phyloP scores from a whole-genome alignment of 768 basidiomycete genomes.

The Kwoniella mangroviensis region DNA sequence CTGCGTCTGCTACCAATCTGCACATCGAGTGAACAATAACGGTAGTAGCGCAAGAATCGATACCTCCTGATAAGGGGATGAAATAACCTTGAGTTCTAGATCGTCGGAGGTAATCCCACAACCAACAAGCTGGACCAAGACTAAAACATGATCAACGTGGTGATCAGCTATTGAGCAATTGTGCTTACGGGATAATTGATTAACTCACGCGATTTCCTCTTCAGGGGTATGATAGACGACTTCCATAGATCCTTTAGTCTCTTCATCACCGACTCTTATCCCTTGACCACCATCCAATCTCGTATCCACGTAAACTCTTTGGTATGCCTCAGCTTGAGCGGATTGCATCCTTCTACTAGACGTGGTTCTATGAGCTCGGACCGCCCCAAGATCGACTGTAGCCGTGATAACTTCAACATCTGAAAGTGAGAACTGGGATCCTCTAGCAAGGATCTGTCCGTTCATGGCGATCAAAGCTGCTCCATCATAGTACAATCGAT shows the following conservation, averaged over 20 bases:
- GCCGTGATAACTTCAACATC: conserved; percentile 97
- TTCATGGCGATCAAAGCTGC: conserved; percentile 96
- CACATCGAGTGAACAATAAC: conserved; percentile 98
- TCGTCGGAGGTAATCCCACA: conserved; percentile 98
- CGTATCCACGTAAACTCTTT: conserved; percentile 80
- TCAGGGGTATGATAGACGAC: conserved; percentile 83
- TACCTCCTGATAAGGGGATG: conserved; percentile 90
- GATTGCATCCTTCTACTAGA: conserved; percentile 91
- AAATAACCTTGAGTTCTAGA: conserved; percentile 95
- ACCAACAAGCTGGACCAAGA: conserved; percentile 96
- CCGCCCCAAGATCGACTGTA: conserved; percentile 95
- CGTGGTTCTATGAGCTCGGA: conserved; percentile 79
- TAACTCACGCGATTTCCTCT: conserved; percentile 93
- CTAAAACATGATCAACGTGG: conserved; percentile 60
- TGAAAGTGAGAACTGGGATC: conserved; percentile 90
- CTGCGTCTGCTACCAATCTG: conserved; percentile 80
- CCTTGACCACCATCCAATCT: conserved; percentile 77
- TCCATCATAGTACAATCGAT: conserved; percentile 96
- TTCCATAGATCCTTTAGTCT: conserved; percentile 61
- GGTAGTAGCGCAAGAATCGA: conserved; percentile 96
- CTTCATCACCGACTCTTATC: conserved; percentile 63
- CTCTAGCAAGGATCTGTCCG: conserved; percentile 88
- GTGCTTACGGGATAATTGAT: neutral
- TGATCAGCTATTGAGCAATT: neutral
- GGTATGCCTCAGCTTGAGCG: conserved; percentile 72